Conservation (phyloP, 163 green algal species). For the Volvox carteri region DNA sequence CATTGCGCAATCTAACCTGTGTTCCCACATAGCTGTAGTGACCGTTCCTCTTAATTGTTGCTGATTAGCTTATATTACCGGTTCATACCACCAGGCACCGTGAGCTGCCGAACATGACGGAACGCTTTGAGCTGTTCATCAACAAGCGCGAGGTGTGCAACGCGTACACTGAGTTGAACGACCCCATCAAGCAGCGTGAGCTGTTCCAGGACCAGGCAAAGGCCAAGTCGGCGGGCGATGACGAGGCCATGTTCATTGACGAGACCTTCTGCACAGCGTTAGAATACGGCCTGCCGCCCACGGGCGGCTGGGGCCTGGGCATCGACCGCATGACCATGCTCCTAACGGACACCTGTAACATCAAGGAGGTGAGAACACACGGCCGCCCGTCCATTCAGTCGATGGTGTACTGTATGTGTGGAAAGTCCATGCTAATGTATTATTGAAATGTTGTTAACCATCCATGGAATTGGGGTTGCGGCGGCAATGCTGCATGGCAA, state of each 20-base stretch:
- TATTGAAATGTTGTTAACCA: neutral
- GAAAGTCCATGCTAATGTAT: neutral
- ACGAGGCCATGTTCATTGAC: constrained; percentile 98
- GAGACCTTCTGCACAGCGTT: constrained; percentile 96
- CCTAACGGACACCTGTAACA: constrained; percentile 93
- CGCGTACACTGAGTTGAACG: constrained; percentile 98
- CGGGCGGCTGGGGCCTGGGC: constrained; percentile 94
- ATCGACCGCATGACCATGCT: constrained; percentile 97
- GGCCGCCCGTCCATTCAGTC: neutral
- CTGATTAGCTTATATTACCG: too few species aligned
- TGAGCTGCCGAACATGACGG: constrained; percentile 89
- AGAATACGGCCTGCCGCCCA: constrained; percentile 97
- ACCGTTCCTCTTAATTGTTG: too few species aligned
- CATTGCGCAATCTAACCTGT: too few species aligned
- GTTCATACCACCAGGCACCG: constrained; percentile 88
- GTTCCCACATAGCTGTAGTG: too few species aligned
- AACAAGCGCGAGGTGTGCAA: constrained; percentile 97
- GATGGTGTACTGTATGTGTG: neutral
- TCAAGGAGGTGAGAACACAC: constrained; percentile 87
- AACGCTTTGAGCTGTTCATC: constrained; percentile 98
- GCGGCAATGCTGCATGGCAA: too few species aligned
- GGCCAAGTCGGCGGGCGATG: constrained; percentile 85
- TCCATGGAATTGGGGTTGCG: neutral
- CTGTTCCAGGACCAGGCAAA: constrained; percentile 92
- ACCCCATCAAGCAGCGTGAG: constrained; percentile 92